Evolutionary conservation across 139 green algal species (phyloP).

Genomic region (Edaphochlamys debaryana): DNA sequence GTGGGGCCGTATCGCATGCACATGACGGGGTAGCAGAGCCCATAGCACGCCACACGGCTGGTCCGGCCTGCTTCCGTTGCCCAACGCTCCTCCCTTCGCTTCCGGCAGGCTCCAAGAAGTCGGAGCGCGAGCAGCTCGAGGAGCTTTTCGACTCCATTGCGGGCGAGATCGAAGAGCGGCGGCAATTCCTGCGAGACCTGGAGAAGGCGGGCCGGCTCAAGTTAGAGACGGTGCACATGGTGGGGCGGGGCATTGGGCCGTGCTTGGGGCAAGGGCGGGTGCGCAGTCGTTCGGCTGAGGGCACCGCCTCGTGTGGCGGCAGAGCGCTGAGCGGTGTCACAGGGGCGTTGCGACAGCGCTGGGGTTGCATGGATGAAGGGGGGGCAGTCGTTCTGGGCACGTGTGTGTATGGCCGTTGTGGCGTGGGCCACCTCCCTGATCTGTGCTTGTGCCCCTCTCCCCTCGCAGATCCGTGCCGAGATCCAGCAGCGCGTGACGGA

Average conservation of each 20-base stretch:
- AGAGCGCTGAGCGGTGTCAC: no score
- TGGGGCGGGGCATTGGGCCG: neutral
- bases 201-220: constrained; percentile 20
- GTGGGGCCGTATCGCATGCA: no score
- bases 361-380: no score
- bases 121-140: constrained; percentile 44
- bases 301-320: neutral
- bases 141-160: constrained; percentile 53
- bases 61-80: no score
- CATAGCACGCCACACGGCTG: no score
- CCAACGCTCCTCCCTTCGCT: no score
- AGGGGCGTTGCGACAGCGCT: no score
- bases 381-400: no score
- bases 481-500: constrained; percentile 47
- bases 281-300: neutral
- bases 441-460: no score
- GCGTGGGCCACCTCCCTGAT: no score
- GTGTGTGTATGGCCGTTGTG: neutral
- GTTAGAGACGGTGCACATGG: constrained; percentile 27
- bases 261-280: neutral
- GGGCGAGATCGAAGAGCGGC: constrained; percentile 51
- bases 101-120: constrained; percentile 24
- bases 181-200: constrained; percentile 48
- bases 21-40: no score
- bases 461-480: constrained; percentile 37